A percentile compares a stretch with the other conserved stretches of the same genome.
These are phyloP conservation scores for Lizonia empirigonia DNA, from an alignment of 2,329 filamentous ascomycete species.

Conservation along the genomic window DNA sequence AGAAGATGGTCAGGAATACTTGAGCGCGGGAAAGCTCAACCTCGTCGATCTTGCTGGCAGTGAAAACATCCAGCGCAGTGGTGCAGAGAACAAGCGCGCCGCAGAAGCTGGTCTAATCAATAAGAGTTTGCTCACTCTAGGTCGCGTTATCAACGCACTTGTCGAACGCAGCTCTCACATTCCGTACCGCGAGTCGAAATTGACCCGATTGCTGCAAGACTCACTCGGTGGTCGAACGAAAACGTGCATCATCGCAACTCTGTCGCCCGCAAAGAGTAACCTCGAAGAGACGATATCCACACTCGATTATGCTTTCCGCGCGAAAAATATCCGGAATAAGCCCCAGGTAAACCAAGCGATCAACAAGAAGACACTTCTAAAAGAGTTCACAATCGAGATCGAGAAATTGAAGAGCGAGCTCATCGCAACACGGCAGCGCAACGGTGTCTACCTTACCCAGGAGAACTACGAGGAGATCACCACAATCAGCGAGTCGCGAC, in stretches of 20 bases:
- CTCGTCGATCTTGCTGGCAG: constrained; percentile 95
- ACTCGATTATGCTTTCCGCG: constrained; percentile 94
- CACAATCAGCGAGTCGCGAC: constrained; percentile 86
- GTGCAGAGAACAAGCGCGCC: constrained; percentile 96
- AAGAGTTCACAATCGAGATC: constrained; percentile 89
- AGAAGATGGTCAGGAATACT: constrained; percentile 85
- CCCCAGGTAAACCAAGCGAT: constrained; percentile 92
- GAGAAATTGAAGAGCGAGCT: constrained; percentile 93
- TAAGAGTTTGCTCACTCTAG: constrained; percentile 92
- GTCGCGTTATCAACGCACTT: constrained; percentile 94
- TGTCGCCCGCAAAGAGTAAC: constrained; percentile 93
- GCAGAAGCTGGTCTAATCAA: constrained; percentile 97
- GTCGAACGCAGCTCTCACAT: constrained; percentile 91
- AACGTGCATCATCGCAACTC: constrained; percentile 96
- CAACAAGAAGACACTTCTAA: constrained; percentile 89
- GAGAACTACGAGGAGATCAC: constrained; percentile 91
- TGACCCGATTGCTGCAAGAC: constrained; percentile 93
- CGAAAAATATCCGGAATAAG: constrained; percentile 98
- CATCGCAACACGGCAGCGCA: constrained; percentile 88
- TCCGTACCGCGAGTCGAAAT: constrained; percentile 91
- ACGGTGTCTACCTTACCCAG: constrained; percentile 91
- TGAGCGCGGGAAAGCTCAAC: constrained; percentile 92
- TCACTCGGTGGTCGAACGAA: constrained; percentile 95
- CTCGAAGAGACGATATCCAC: constrained; percentile 98
- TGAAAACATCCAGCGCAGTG: constrained; percentile 96